A percentile compares a stretch with the other conserved stretches of the same genome.
Conservation (phyloP, 257 asterid genomes). For the Perilla frutescens region DNA sequence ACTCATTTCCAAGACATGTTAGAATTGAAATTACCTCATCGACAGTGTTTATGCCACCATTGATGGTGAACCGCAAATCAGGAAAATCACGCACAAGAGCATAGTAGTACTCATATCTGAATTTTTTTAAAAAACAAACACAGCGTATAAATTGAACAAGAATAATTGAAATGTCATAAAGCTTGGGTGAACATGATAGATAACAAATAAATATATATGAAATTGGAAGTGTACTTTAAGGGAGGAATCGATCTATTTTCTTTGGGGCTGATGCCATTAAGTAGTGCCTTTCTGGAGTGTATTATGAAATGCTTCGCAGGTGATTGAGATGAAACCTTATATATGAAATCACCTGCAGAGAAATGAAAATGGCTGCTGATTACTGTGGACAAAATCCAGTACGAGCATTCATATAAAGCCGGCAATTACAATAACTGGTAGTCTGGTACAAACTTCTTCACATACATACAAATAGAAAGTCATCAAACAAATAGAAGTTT, state of each 20-base stretch:
- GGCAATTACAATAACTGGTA: constrained; percentile 26
- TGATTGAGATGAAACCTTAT: constrained; percentile 90
- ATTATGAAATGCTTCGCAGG: constrained; percentile 90
- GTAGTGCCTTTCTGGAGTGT: constrained; percentile 96
- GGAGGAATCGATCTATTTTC: constrained; percentile 95
- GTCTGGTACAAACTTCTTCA: constrained; percentile 17
- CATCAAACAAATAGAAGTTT: neutral
- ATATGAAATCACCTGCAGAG: constrained; percentile 87
- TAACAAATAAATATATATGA: constrained; percentile 16
- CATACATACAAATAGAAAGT: neutral
- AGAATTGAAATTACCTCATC: constrained; percentile 67
- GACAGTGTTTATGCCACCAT: constrained; percentile 90
- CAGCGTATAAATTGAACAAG: constrained; percentile 11
- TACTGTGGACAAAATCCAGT: constrained; percentile 18
- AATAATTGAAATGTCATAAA: constrained; percentile 23
- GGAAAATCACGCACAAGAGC: constrained; percentile 98
- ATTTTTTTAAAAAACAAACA: constrained; percentile 17
- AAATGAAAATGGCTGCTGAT: constrained; percentile 30
- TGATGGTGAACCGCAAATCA: constrained; percentile 82
- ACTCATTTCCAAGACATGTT: constrained; percentile 18
- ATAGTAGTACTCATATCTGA: constrained; percentile 93
- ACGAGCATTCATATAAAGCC: constrained; percentile 23
- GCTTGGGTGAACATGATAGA: constrained; percentile 7
- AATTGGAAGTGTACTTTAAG: constrained; percentile 61
- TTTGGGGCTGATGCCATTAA: constrained; percentile 90